Evolutionary conservation across 805 yeast genomes (phyloP), one percentile per base, ranked within the genome.

Genomic region (Lipomyces lipofer): DNA sequence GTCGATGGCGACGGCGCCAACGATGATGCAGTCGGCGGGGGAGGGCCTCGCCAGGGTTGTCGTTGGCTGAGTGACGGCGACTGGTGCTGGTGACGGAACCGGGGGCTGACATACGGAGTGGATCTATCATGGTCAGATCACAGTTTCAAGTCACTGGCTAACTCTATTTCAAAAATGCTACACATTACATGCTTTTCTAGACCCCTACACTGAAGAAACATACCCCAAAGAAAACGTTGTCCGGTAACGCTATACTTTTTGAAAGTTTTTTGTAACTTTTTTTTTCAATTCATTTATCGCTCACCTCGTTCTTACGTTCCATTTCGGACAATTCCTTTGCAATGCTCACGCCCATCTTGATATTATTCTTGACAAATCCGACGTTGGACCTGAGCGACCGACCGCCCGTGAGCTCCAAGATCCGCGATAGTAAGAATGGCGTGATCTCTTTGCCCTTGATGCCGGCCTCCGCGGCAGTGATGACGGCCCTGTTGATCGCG

Each of bases 1-100:
- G 66, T 89, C 97, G 33, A 85, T 69, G 0, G 95, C 95, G 24
- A 89, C 72, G 0, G 91, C 82, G 0, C 96, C 97, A 29, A 89
- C 71, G 0, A 86, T 80, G 15, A 55, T 50, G 28, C 56, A 49
- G 21, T 52, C 49, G 8, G 42, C 30, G 21, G 38, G 28, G 13
- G 9, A 22, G n/a, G 21, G 5, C 24, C 22, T 13, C 22, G 24
- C 19, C 22, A n/a, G 40, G 13, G 19, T n/a, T 19, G 49, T 30
- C 30, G 47, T n/a, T 19, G 38, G 32, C 17, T 21, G 10, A 2
- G 52, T 21, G 8, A 15, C 17, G 17, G 47, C 13, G 10, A 40
- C 21, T 6, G 25, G 33, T 12, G 43, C 25, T 27, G 52, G 35
- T 10, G 40, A 17, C 22, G 40, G 9, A 36, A 15, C 12, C 17